Evolutionary conservation across 495 filamentous ascomycete species (phyloP).

Genomic region (Astrothelium macrocarpum): DNA sequence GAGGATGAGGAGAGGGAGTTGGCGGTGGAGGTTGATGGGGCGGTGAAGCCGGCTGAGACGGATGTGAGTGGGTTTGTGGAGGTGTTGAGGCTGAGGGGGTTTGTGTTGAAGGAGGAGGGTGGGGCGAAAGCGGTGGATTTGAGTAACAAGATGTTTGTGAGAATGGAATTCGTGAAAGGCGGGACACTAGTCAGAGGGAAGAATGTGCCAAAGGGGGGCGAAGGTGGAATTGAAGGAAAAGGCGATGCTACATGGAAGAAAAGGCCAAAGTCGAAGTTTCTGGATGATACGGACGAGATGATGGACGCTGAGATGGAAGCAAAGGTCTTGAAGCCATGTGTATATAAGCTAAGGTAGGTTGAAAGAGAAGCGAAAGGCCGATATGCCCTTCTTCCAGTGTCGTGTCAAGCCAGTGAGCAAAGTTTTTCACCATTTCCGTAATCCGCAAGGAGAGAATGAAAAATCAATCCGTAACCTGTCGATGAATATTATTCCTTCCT

Average conservation of each 20-base stretch:
- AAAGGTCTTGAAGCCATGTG: constrained; percentile 83
- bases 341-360: constrained; percentile 76
- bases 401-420: background rate
- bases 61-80: constrained; percentile 84
- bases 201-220: constrained; percentile 43
- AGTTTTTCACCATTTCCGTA: background rate
- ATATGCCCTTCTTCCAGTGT: background rate
- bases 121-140: constrained; percentile 57
- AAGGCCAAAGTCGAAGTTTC: constrained; percentile 25
- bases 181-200: constrained; percentile 61
- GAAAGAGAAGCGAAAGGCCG: background rate
- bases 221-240: constrained; percentile 49
- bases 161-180: constrained; percentile 84
- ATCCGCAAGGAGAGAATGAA: too few species aligned
- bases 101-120: constrained; percentile 52
- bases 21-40: constrained; percentile 41
- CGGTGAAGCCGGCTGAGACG: constrained; percentile 47
- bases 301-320: constrained; percentile 48
- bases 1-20: constrained; percentile 28
- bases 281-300: constrained; percentile 41
- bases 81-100: constrained; percentile 66
- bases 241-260: constrained; percentile 23
- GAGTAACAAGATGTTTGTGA: constrained; percentile 95
- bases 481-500: too few species aligned
- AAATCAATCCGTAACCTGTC: too few species aligned